Base-by-base conservation (phyloP, 2,329 filamentous ascomycete species). In the Cladosporium halotolerans region DNA sequence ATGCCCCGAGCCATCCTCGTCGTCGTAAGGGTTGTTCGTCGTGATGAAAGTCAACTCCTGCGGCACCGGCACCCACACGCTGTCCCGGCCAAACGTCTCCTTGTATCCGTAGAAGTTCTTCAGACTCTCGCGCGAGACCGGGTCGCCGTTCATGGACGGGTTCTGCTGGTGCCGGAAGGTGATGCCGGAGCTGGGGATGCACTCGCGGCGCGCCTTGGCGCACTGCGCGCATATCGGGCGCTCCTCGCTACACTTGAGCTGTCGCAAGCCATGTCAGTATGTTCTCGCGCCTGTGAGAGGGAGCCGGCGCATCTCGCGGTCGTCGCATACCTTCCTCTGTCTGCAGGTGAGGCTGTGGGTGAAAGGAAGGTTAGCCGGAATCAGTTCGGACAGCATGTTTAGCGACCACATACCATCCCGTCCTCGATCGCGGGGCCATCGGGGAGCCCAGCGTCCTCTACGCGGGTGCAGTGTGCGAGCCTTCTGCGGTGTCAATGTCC, bases 81-180 rank as follows among this genome's bases (percentile, higher is more conserved):
- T 80, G 55, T 79, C 72, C 55, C 80, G 74, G 54, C 78, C 73
- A 61, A 85, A 85, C 2, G 81, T 83, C 67, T 84, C 82, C 63
- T 82, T 83, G 67, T 85, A 84, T 19, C 80, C 80, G 64, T 84
- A 85, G 66, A 84, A 85, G 14, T 79, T 77, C 56, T 79, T 80
- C 56, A 84, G 68, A 46, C 72, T 73, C 34, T 73, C 75, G 41
- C 74, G 72, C 14, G 66, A 66, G 4, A 68, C 68, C 42, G 73
- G 71, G 36, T 66, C 63, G 45, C 78, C 76, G 55, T 84, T 85
- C 81, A 85, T 82, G 16, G 81, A 84, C 31, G 82, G 81, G 76
- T 85, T 85, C 68, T 85, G 82, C 63, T 85, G 82, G 66, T 86
- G 83, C 52, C 82, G 79, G 62, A 85, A 86, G 42, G 84, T 79